Percentiles rank a stretch among this genome's conserved stretches.
These are phyloP conservation scores for Penicillium psychrofluorescens DNA, from an alignment of 495 filamentous ascomycete genomes.

Conservation along the genomic window DNA sequence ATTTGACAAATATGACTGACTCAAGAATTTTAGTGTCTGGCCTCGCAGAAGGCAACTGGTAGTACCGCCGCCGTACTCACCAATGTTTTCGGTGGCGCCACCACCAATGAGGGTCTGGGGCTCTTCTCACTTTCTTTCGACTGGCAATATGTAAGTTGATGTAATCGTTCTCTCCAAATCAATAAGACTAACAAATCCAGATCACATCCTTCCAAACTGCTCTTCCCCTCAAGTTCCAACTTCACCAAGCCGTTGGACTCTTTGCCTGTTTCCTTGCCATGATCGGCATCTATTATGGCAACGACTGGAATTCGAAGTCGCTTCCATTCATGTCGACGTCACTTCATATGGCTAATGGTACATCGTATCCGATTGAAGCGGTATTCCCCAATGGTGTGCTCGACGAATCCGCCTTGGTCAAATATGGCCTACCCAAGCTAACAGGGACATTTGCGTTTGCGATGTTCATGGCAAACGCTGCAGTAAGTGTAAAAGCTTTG, in stretches of 20 bases:
- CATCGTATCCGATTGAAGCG: conserved; percentile 16
- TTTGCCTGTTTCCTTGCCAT: conserved; percentile 13
- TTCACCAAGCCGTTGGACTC: conserved; percentile 9
- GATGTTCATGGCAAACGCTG: conserved; percentile 26
- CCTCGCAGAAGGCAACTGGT: conserved; percentile 20
- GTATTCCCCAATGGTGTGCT: conserved; percentile 31
- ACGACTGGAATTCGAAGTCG: conserved; percentile 17
- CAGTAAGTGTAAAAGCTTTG: conserved; percentile 9
- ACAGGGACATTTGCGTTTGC: conserved; percentile 34
- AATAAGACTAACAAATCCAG: conserved; percentile 10
- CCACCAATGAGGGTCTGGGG: conserved; percentile 44
- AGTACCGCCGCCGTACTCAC: conserved; percentile 22
- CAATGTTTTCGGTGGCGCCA: conserved; percentile 47
- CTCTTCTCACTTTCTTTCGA: conserved; percentile 43
- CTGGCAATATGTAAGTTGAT: conserved; percentile 48
- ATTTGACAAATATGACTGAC: neutral
- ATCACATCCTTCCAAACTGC: conserved; percentile 27
- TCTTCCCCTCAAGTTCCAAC: conserved; percentile 21
- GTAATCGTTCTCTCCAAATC: neutral
- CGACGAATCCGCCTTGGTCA: conserved; percentile 17
- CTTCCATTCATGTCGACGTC: conserved; percentile 23
- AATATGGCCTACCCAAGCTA: conserved; percentile 34
- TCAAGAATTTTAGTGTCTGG: conserved; percentile 35
- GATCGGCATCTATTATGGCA: conserved; percentile 22
- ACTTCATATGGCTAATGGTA: conserved; percentile 11